Base-by-base conservation (phyloP, 78 protist genomes). In the Dictyostelium citrinum region DNA sequence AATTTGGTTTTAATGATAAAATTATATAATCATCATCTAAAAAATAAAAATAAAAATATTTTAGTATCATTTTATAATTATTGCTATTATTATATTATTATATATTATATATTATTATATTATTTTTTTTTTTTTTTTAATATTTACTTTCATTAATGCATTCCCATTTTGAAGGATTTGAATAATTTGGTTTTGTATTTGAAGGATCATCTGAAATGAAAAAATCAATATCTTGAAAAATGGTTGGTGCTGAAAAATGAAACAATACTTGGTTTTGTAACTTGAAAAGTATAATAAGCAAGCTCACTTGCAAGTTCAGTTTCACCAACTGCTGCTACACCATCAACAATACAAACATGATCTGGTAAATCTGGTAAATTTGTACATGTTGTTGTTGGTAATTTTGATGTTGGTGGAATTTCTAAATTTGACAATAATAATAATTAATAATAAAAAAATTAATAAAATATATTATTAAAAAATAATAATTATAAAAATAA, bases 21-120 rank as follows among this genome's bases (percentile, higher is more conserved):
- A 77, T 78, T 31, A 88, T 2, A 61, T 61, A 58, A 78, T 88
- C 93, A 27, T 88, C 93, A 84, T 35, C 90, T 82, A 82, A 10
- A 60, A 39, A 39, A 5, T 39, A 37, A 37, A 37, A 5, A 5
- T 39, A 39, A 39, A 39, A 39, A 39, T n/a, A n/a, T n/a, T n/a
- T n/a, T n/a, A n/a, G n/a, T n/a, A n/a, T n/a, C n/a, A n/a, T n/a
- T n/a, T n/a, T n/a, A n/a, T n/a, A 39, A 39, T 1, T 39, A 39
- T 39, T 39, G 5, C 5, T 39, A 39, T 39, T 39, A 39, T 39
- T 39, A 39, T 39, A 39, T 39, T 39, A 39, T 5, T 39, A 39
- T 37, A 4, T 37, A 37, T 37, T 37, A 37, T n/a, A 37, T 37
- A 37, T 37, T 37, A 4, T 37, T 37, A 4, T 37, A 4, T 37